A percentile compares a stretch with the other conserved stretches of the same genome.
Conservation (phyloP, 805 yeast species). For the Sporopachydermia quercuum region DNA sequence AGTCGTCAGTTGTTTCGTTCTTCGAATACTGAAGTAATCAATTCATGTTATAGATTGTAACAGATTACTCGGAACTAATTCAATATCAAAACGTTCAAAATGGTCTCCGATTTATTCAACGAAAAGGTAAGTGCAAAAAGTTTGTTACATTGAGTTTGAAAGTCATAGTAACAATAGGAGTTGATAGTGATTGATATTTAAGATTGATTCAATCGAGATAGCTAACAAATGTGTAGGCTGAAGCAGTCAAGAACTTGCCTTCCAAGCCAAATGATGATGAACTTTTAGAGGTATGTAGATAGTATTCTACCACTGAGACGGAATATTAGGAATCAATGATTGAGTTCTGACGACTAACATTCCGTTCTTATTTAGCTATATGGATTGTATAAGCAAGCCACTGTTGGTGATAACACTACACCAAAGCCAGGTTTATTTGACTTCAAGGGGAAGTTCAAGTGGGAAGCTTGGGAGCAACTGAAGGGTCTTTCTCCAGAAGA, state of each 20-base stretch:
- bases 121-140: background rate
- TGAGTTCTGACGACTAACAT: background rate
- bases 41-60: background rate
- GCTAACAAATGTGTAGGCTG: conserved; percentile 42
- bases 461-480: conserved; percentile 90
- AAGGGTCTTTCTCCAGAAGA: conserved; percentile 81
- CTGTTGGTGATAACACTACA: conserved; percentile 85
- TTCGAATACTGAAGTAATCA: no score
- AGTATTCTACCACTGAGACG: background rate
- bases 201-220: background rate
- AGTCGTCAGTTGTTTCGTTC: no score
- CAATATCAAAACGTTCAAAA: background rate
- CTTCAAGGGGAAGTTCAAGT: conserved; percentile 90
- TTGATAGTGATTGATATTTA: no score
- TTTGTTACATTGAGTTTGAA: background rate
- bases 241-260: conserved; percentile 59
- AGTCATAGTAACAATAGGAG: no score
- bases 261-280: conserved; percentile 79
- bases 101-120: background rate
- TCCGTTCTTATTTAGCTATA: conserved; percentile 33
- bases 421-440: conserved; percentile 85
- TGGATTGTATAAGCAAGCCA: conserved; percentile 93
- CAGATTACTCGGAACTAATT: no score
- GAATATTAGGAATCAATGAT: background rate
- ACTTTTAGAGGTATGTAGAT: conserved; percentile 34